Base-by-base conservation (phyloP, 306 rosid species). In the Castanea sativa region DNA sequence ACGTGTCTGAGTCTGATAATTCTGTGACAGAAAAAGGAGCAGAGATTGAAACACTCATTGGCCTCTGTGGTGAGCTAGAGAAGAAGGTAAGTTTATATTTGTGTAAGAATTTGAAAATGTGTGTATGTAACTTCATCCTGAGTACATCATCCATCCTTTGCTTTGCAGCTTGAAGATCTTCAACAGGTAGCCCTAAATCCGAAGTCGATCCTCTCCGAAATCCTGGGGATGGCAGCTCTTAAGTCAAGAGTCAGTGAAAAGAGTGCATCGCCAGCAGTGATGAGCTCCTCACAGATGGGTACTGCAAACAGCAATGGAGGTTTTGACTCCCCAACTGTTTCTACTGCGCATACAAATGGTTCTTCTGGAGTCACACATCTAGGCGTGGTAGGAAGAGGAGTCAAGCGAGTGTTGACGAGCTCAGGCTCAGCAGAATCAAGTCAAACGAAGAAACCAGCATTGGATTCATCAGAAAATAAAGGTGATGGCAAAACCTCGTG, bases 381-480 rank as follows among this genome's bases (percentile, higher is more conserved):
- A 64, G 99, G 99, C 2, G 94, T 95, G 76, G 96, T 95, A 6
- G 99, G 99, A 80, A 90, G 99, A 86, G 99, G 99, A 75, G 96
- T 95, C 55, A 95, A 93, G 88, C 91, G 99, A 73, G 85, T 88
- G 30, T 79, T 87, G 61, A 79, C 74, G 75, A 87, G 68, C 65
- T 76, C 92, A 4, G 83, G 81, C 78, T 67, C 73, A 1, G 73
- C 86, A n/a, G 94, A 91, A 74, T 85, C 88, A 52, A 82, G 78
- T 86, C 63, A 86, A 5, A 10, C 30, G 30, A 95, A 93, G 88
- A 95, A 91, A 88, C 92, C 87, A 27, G 84, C 91, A 20, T 19
- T 81, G 14, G 92, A 92, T 63, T 80, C 88, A 43, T 79, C 91
- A 5, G 88, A 91, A 76, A 90, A 83, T 64, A 87, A 88, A 82